These are phyloP conservation scores for Amanita jacksonii DNA, from an alignment of 768 basidiomycete species.

Conservation along the genomic window DNA sequence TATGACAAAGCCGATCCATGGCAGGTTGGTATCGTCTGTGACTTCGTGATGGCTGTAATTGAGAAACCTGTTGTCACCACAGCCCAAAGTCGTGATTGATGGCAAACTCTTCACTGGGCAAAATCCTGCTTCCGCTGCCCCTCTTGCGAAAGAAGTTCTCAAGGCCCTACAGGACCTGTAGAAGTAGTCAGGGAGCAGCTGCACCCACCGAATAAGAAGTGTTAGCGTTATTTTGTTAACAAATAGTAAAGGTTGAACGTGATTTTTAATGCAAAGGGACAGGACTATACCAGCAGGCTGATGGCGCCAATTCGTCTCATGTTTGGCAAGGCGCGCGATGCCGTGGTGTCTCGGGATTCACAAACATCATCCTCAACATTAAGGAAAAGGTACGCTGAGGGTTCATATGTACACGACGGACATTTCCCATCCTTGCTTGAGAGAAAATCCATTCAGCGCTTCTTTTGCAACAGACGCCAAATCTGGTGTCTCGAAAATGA, in stretches of 20 bases:
- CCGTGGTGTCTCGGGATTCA: no score
- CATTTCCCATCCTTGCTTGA: constrained; percentile 86
- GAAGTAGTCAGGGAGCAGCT: no score
- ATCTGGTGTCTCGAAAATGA: constrained; percentile 66
- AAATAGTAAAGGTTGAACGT: no score
- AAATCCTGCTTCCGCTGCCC: constrained; percentile 59
- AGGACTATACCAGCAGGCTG: no score
- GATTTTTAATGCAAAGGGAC: no score
- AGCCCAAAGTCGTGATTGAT: constrained; percentile 46
- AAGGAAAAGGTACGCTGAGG: not conserved
- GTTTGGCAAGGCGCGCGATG: no score
- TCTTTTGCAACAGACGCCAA: constrained; percentile 72
- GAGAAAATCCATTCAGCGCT: constrained; percentile 74
- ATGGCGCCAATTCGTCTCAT: no score
- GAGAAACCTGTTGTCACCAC: constrained; percentile 6
- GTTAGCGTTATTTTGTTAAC: no score
- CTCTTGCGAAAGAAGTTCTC: constrained; percentile 47
- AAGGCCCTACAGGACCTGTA: constrained; percentile 28
- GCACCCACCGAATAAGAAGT: no score
- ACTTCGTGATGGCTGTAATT: not conserved
- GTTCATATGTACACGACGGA: constrained; percentile 55
- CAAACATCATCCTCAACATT: not conserved
- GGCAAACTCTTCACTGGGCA: constrained; percentile 62
- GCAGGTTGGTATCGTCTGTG: constrained; percentile 33
- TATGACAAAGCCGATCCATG: constrained; percentile 54